Base-by-base conservation (phyloP, 331 rosid species). In the Cydonia oblonga region DNA sequence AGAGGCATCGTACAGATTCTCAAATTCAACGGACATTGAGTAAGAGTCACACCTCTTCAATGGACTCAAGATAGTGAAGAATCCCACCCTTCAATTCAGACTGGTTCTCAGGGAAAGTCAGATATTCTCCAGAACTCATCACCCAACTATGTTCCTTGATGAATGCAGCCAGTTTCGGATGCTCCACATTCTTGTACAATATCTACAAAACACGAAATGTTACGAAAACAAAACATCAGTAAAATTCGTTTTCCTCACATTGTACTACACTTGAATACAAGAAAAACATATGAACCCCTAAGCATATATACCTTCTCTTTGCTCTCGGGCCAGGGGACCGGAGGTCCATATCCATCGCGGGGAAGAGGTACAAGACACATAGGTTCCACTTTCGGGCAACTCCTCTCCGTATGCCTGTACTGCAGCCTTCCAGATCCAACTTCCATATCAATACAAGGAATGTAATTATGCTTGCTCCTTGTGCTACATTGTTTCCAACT, bases 331-430 rank as follows among this genome's bases (percentile, higher is more conserved):
- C 98, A 93, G 24, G 79, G 89, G 66, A 89, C 76, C 1, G 89
- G 88, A 71, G 61, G 51, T 18, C 69, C 83, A 49, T 93, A 89
- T 30, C 98, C 96, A 29, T 70, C 85, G 26, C 25, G 88, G 0
- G 96, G 96, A 74, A 91, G 97, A 70, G 96, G 93, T 75, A 93
- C 97, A 77, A 93, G 80, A 74, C 98, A 93, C 97, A 84, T 88
- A 28, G 81, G 29, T 15, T 91, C 75, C 9, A 67, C 63, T 81
- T 77, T 86, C 1, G 97, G 97, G 78, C 98, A 93, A 84, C 91
- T 93, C 89, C 98, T 82, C 90, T 91, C 97, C 3, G 81, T 82
- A 77, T 93, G 98, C 40, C 98, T 87, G 78, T 93, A 89, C 54
- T 83, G 91, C 57, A 79, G 75, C 88, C 78, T 93, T n/a, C 81